Evolutionary conservation across 2,329 filamentous ascomycete genomes (phyloP).

Genomic region (Aspergillus vadensis): DNA sequence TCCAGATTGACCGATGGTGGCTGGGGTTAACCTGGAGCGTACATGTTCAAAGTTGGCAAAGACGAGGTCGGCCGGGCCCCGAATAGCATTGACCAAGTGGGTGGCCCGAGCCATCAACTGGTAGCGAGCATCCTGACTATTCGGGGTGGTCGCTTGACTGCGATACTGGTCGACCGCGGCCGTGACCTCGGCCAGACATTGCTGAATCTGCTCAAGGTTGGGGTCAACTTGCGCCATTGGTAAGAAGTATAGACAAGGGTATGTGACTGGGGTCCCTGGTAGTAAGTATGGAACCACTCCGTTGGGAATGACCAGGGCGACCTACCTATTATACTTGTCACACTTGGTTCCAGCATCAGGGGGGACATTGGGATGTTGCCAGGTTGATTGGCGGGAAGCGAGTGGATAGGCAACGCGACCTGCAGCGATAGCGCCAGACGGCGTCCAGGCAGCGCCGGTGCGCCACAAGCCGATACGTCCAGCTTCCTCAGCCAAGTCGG

Average conservation of each 20-base stretch:
- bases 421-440: not conserved
- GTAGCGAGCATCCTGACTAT: constrained; percentile 5
- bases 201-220: constrained; percentile 5
- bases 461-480: not conserved
- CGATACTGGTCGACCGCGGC: constrained; percentile 2
- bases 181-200: constrained; percentile 11
- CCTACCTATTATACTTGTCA: not conserved
- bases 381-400: not conserved
- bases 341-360: not conserved
- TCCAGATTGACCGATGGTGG: not conserved
- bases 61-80: constrained; percentile 24
- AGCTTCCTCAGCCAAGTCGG: not conserved
- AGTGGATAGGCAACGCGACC: constrained; percentile 5
- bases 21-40: not conserved
- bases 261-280: too few species aligned
- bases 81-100: constrained; percentile 19
- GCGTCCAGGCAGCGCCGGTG: not conserved
- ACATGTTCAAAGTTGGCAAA: constrained; percentile 24
- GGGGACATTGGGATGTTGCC: too few species aligned
- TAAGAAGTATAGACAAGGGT: not conserved
- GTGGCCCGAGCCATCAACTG: constrained; percentile 12
- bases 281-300: too few species aligned
- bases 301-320: not conserved
- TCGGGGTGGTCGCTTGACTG: not conserved
- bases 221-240: not conserved